Conservation (phyloP, 176 grass and related monocot genomes). For the Eleusine indica region DNA sequence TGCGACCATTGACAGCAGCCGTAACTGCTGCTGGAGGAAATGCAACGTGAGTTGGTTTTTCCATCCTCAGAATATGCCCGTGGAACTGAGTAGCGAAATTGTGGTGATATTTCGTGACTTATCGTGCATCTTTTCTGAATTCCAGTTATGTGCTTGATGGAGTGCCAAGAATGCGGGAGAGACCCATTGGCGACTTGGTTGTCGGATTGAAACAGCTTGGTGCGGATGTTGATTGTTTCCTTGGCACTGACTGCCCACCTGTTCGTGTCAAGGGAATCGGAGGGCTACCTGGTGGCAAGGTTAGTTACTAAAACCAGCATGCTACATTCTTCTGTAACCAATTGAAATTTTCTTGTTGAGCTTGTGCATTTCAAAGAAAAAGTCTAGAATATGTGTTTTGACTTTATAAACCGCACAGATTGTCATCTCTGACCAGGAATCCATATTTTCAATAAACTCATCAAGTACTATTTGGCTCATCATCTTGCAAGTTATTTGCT, state of each 20-base stretch:
- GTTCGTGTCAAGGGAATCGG: slow-evolving; percentile 83
- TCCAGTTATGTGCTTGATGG: slow-evolving; percentile 97
- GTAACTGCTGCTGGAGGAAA: slow-evolving; percentile 96
- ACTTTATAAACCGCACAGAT: background rate
- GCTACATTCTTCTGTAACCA: background rate
- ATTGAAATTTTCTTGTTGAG: background rate
- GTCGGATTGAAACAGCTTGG: slow-evolving; percentile 89
- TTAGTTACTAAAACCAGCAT: slow-evolving; percentile 35
- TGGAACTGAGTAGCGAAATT: background rate
- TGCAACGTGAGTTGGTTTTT: slow-evolving; percentile 55
- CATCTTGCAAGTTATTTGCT: background rate
- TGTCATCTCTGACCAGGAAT: background rate
- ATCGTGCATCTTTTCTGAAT: background rate
- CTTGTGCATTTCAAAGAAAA: slow-evolving; percentile 19
- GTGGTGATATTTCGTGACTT: background rate
- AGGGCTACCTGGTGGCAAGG: slow-evolving; percentile 98
- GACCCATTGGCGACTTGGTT: slow-evolving; percentile 94
- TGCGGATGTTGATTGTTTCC: slow-evolving; percentile 90
- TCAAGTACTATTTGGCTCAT: background rate
- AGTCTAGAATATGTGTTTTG: background rate
- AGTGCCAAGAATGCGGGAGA: slow-evolving; percentile 98
- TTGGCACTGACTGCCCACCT: slow-evolving; percentile 91
- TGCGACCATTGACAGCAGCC: slow-evolving; percentile 92
- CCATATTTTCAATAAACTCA: background rate
- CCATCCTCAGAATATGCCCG: background rate